phyloP scores from a whole-genome alignment of 257 asterid genomes.

The Paraleonurus japonicus region DNA sequence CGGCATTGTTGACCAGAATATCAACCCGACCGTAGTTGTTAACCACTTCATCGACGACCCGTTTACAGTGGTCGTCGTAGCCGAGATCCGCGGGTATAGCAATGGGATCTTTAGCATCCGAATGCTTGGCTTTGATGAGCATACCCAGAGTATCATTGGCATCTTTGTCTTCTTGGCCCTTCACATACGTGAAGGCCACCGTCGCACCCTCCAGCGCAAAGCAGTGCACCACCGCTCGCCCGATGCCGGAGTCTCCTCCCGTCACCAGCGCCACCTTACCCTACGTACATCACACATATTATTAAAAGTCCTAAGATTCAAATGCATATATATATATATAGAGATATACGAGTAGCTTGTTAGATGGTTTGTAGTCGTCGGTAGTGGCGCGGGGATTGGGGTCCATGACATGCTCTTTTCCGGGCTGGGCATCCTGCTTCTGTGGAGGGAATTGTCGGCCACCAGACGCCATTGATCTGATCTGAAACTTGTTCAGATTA shows the following conservation, averaged over 20 bases:
- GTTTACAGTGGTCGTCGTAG: conserved; percentile 62
- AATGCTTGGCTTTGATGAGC: conserved; percentile 40
- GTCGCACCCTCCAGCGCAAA: conserved; percentile 72
- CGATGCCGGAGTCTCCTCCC: conserved; percentile 79
- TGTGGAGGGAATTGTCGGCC: conserved; percentile 59
- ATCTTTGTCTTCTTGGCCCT: conserved; percentile 69
- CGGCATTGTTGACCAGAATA: conserved; percentile 68
- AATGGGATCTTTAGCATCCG: conserved; percentile 59
- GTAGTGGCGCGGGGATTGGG: conserved; percentile 48
- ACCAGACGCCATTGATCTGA: conserved; percentile 58
- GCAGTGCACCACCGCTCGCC: conserved; percentile 65
- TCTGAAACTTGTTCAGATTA: neutral
- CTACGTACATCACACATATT: conserved; percentile 24
- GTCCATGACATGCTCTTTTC: conserved; percentile 75
- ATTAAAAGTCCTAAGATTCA: too few species aligned
- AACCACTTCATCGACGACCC: conserved; percentile 60
- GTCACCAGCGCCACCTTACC: conserved; percentile 73
- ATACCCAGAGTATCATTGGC: conserved; percentile 53
- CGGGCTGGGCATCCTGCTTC: conserved; percentile 70
- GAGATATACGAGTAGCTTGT: conserved; percentile 52
- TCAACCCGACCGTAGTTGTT: conserved; percentile 50
- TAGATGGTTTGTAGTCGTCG: conserved; percentile 51
- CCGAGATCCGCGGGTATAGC: conserved; percentile 63
- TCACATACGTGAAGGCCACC: conserved; percentile 70
- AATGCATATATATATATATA: neutral